These are phyloP conservation scores for Saitozyma podzolica DNA, from an alignment of 768 basidiomycete genomes.

Conservation along the genomic window DNA sequence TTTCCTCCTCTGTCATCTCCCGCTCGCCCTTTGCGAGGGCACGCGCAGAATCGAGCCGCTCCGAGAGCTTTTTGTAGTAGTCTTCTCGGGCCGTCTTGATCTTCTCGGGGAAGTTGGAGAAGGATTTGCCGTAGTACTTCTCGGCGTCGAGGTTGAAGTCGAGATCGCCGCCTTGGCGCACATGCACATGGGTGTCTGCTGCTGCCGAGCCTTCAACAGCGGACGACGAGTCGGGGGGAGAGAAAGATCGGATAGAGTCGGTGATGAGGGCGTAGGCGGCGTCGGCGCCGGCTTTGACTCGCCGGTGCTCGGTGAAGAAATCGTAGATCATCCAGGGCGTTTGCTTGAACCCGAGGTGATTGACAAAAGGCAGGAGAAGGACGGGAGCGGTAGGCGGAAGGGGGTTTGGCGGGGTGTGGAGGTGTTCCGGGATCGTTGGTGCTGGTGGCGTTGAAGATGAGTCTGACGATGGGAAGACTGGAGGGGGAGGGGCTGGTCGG, in stretches of 20 bases:
- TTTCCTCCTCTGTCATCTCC: conserved; percentile 83
- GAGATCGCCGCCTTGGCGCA: conserved; percentile 58
- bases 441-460: background rate
- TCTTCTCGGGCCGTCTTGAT: conserved; percentile 69
- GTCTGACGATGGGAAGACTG: conserved; percentile 13
- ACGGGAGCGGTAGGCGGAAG: conserved; percentile 78
- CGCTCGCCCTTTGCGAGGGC: conserved; percentile 71
- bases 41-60: conserved; percentile 69
- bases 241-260: conserved; percentile 58
- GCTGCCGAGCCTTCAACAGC: background rate
- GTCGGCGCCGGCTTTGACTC: conserved; percentile 77
- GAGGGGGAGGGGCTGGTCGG: conserved; percentile 43
- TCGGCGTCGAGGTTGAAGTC: conserved; percentile 73
- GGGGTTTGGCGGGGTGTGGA: conserved; percentile 59
- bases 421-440: conserved; percentile 36
- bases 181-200: background rate
- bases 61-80: conserved; percentile 72
- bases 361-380: conserved; percentile 53
- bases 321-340: conserved; percentile 85
- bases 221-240: conserved; percentile 55
- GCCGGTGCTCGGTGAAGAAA: conserved; percentile 84
- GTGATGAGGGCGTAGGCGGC: conserved; percentile 74
- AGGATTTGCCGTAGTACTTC: conserved; percentile 61
- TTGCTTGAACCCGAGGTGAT: conserved; percentile 73
- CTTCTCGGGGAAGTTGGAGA: conserved; percentile 51